These are phyloP conservation scores for Fusarium globosum DNA, from an alignment of 2,329 filamentous ascomycete genomes.

Conservation along the genomic window DNA sequence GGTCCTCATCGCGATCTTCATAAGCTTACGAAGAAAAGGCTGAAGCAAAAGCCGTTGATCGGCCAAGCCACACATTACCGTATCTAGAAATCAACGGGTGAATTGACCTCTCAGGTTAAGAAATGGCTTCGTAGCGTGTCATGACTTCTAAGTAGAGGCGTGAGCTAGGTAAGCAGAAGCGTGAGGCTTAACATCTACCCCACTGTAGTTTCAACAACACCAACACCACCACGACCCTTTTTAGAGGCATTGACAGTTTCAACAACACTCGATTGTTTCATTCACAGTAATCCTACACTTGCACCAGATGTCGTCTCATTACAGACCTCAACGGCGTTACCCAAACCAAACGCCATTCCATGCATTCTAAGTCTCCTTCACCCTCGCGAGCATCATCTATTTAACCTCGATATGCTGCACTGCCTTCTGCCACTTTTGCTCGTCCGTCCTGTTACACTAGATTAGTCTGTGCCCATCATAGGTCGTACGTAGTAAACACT, in stretches of 20 bases:
- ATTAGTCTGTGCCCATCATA: background rate
- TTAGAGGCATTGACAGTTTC: background rate
- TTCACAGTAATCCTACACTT: constrained; percentile 36
- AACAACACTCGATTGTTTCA: background rate
- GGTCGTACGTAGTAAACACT: constrained; percentile 49
- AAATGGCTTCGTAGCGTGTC: background rate
- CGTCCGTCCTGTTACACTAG: constrained; percentile 64
- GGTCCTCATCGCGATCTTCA: constrained; percentile 20
- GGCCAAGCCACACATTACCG: background rate
- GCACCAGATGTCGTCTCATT: constrained; percentile 1
- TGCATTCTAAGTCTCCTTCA: constrained; percentile 7
- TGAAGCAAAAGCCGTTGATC: background rate
- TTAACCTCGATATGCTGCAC: constrained; percentile 65
- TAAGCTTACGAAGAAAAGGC: constrained; percentile 8
- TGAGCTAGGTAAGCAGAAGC: constrained; percentile 12
- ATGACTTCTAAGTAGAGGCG: constrained; percentile 16
- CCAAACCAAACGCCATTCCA: constrained; percentile 31
- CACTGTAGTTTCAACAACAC: constrained; percentile 7
- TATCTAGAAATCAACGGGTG: background rate
- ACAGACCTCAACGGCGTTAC: constrained; percentile 9
- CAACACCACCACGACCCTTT: constrained; percentile 5
- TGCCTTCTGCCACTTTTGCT: constrained; percentile 87
- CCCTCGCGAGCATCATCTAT: constrained; percentile 25
- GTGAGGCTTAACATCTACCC: constrained; percentile 6
- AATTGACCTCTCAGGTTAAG: background rate